Conservation (phyloP, 805 yeast species). For the Metschnikowia aberdeeniae region DNA sequence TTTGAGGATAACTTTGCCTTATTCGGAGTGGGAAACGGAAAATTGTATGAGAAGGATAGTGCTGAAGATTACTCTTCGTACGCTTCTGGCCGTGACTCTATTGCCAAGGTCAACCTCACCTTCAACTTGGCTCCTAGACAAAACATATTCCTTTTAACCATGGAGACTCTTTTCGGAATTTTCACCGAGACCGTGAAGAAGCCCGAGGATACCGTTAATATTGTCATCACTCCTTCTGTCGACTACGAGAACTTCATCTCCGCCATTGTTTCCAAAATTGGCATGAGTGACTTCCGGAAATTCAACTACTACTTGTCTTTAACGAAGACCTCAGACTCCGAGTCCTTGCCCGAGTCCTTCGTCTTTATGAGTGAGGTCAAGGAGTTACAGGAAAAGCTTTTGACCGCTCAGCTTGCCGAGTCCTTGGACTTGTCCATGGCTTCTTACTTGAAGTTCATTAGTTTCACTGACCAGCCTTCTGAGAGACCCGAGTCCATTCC, state of each 20-base stretch:
- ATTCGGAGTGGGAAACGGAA: slow-evolving; percentile 55
- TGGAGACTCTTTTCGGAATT: slow-evolving; percentile 59
- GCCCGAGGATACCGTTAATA: slow-evolving; percentile 54
- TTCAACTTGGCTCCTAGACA: slow-evolving; percentile 75
- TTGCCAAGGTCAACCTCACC: slow-evolving; percentile 57
- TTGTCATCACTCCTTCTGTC: slow-evolving; percentile 55
- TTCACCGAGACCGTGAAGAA: slow-evolving; percentile 53
- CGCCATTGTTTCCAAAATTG: slow-evolving; percentile 79
- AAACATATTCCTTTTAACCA: slow-evolving; percentile 61
- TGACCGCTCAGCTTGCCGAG: slow-evolving; percentile 41
- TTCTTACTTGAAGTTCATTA: slow-evolving; percentile 56
- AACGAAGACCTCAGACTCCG: slow-evolving; percentile 75
- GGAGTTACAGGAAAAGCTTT: slow-evolving; percentile 69
- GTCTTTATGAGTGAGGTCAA: slow-evolving; percentile 88
- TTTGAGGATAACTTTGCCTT: slow-evolving; percentile 70
- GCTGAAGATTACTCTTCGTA: slow-evolving; percentile 63
- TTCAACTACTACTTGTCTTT: slow-evolving; percentile 78
- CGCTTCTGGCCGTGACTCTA: slow-evolving; percentile 84
- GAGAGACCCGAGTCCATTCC: slow-evolving; percentile 60
- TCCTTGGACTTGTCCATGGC: slow-evolving; percentile 44
- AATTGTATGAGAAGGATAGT: slow-evolving; percentile 56
- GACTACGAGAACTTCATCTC: slow-evolving; percentile 68
- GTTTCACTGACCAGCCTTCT: slow-evolving; percentile 81
- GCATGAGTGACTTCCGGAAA: slow-evolving; percentile 73
- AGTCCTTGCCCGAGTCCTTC: slow-evolving; percentile 64